Base-by-base conservation (phyloP, 2,329 filamentous ascomycete genomes). In the Shiraia bambusicola region DNA sequence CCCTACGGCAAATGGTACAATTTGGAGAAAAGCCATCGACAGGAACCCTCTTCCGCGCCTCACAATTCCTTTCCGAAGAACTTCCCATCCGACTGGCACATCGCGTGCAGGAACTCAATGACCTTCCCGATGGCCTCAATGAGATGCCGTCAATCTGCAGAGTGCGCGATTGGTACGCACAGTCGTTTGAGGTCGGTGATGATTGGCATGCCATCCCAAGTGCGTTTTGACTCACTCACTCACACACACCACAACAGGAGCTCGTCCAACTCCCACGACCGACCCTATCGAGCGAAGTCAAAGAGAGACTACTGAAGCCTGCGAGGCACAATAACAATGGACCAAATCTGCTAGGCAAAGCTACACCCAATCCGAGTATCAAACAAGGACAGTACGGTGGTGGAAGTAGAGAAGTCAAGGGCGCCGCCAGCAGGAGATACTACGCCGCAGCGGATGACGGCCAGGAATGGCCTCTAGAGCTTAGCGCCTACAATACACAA, bases 121-220 rank as follows among this genome's bases (percentile, higher is more conserved):
- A 89, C 63, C 77, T 98, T 2, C 93, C 93, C 26, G 93, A 98
- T 79, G 93, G 93, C 41, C 81, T 98, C 49, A 95, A 89, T 68
- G 91, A 97, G 57, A 97, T 98, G 93, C 88, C 91, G 28, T 97
- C 93, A 9, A 95, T 98, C 56, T 84, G 86, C 69, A 89, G 86
- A 63, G 93, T 98, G 56, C 87, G 91, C 69, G 91, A 97, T 65
- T 98, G 93, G 93, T 98, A 98, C 70, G 93, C 92, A 52, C 93
- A 98, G 75, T 98, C 93, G 37, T 98, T 98, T 65, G 93, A 98
- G 83, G 91, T 95, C 80, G 59, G 80, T 67, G 33, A 11, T 27
- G 25, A 11, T 30, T 27, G 37, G 40, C 26, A 42, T 45, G 28
- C 24, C 16, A 22, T 41, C 39, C 41, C 31, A 42, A 17, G 37